Conservation (phyloP, 768 basidiomycete genomes). For the Steccherinum ochraceum region DNA sequence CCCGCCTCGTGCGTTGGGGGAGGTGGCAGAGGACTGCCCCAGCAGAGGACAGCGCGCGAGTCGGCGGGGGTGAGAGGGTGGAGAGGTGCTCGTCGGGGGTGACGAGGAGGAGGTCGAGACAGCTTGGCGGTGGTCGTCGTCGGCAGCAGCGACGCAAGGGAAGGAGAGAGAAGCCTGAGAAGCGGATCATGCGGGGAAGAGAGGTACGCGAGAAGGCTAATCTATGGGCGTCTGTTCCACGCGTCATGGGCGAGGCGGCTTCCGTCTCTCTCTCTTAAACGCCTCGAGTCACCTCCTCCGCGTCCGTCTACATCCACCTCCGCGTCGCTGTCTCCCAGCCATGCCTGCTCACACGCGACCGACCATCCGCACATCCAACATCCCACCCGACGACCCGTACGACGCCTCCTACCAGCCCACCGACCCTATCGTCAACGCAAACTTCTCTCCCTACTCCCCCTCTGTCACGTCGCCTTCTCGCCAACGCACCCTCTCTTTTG, state of each 20-base stretch:
- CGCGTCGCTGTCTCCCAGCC: neutral
- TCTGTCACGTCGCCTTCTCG: constrained; percentile 11
- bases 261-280: neutral
- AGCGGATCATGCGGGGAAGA: too few species aligned
- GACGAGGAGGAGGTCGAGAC: too few species aligned
- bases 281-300: neutral
- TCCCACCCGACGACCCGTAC: constrained; percentile 9
- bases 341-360: neutral
- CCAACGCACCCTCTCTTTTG: neutral
- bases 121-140: too few species aligned
- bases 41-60: too few species aligned
- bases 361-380: constrained; percentile 7
- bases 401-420: constrained; percentile 14
- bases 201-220: too few species aligned
- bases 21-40: too few species aligned
- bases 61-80: too few species aligned
- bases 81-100: too few species aligned
- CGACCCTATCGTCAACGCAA: constrained; percentile 19
- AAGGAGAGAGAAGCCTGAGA: too few species aligned
- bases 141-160: too few species aligned
- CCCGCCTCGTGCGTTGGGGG: too few species aligned
- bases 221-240: neutral
- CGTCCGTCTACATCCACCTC: neutral
- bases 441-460: constrained; percentile 17
- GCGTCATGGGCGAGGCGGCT: neutral